Conservation (phyloP, 1,284 basidiomycete species). For the Melampsora larici-populina region DNA sequence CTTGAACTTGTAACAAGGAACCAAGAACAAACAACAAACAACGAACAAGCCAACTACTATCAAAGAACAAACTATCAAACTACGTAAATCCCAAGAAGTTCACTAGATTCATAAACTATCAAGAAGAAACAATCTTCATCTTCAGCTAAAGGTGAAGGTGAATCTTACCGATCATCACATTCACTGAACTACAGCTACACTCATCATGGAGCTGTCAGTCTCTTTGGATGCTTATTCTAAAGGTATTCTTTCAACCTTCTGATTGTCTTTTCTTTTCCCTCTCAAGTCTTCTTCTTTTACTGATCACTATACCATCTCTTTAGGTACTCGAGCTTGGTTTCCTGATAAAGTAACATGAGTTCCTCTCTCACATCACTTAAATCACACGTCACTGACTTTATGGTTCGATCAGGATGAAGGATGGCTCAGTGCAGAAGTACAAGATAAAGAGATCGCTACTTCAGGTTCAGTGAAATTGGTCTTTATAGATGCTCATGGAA, state of each 20-base stretch:
- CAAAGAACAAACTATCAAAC: too few relatives aligned
- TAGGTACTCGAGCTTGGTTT: conserved; percentile 62
- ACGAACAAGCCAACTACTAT: too few relatives aligned
- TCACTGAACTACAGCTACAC: background rate
- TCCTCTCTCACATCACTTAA: background rate
- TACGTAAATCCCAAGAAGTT: too few relatives aligned
- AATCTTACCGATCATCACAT: too few relatives aligned
- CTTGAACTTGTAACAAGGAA: too few relatives aligned
- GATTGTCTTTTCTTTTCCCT: conserved; percentile 9
- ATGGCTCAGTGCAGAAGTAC: conserved; percentile 84
- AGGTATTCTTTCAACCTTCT: conserved; percentile 46
- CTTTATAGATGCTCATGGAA: conserved; percentile 80
- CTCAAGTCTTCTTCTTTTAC: background rate
- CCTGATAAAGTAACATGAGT: conserved; percentile 65
- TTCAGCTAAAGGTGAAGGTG: too few relatives aligned
- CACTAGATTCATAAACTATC: too few relatives aligned
- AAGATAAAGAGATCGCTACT: conserved; percentile 52
- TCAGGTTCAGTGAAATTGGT: conserved; percentile 71
- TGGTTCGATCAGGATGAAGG: conserved; percentile 62
- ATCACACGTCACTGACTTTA: background rate
- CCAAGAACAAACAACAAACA: too few relatives aligned
- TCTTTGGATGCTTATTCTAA: conserved; percentile 35
- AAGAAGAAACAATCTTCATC: too few relatives aligned
- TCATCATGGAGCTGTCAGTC: conserved; percentile 39
- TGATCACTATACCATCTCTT: conserved; percentile 19